A percentile compares a stretch with the other conserved stretches of the same genome.
Conservation (phyloP, 2,329 filamentous ascomycete species). For the Exophiala sp. region DNA sequence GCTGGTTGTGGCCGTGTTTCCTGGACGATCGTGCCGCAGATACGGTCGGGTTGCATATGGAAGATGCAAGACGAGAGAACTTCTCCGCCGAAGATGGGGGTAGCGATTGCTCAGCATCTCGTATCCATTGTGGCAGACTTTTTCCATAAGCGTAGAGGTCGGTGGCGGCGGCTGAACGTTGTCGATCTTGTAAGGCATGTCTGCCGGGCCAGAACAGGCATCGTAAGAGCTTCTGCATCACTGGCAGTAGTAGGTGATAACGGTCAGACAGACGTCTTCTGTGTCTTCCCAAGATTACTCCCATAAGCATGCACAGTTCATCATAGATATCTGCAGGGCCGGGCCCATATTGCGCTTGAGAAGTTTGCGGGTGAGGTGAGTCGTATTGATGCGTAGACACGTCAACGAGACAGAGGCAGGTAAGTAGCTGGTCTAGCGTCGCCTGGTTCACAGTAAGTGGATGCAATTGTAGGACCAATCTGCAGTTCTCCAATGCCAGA, state of each 20-base stretch:
- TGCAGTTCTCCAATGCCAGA: constrained; percentile 39
- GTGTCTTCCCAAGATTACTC: constrained; percentile 54
- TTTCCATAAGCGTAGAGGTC: constrained; percentile 11
- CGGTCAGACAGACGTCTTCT: constrained; percentile 58
- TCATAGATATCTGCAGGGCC: constrained; percentile 45
- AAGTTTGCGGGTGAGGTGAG: constrained; percentile 21
- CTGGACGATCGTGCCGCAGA: constrained; percentile 48
- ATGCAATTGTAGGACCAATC: constrained; percentile 39
- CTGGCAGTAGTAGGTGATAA: constrained; percentile 56
- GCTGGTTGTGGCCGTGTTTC: constrained; percentile 31
- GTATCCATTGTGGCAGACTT: constrained; percentile 28
- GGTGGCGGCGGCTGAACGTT: neutral
- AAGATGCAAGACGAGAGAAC: constrained; percentile 56
- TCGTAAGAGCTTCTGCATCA: constrained; percentile 54
- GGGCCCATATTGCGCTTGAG: constrained; percentile 23
- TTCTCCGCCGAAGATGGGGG: constrained; percentile 44
- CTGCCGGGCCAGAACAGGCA: constrained; percentile 50
- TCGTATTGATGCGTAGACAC: constrained; percentile 29
- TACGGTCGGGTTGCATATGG: constrained; percentile 59
- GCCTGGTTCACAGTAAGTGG: constrained; percentile 42
- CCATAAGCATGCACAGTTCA: constrained; percentile 53
- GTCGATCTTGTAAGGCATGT: neutral
- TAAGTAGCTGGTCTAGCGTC: constrained; percentile 44
- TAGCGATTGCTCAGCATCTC: constrained; percentile 13
- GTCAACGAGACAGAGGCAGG: constrained; percentile 35